Evolutionary conservation across 208 protist genomes (phyloP), one percentile per base, ranked within the genome.

Genomic region (Leishmania guyanensis): DNA sequence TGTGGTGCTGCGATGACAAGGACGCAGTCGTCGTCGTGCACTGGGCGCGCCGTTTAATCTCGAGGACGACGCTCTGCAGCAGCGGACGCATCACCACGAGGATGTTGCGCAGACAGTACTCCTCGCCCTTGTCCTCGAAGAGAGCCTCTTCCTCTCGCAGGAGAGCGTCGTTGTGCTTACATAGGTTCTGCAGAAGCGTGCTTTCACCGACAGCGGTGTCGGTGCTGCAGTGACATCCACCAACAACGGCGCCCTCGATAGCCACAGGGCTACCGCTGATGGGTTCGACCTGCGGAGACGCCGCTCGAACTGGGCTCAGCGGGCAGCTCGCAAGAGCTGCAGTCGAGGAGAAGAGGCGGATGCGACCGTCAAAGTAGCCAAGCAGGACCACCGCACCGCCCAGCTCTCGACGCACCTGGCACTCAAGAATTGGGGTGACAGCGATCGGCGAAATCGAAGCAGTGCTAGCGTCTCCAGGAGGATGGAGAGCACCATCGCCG

Each of bases 301-400:
- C 50, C 48, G 5, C 48, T 50, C 17, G 77, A n/a, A 65, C 48
- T 29, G 71, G 83, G 29, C 48, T 86, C 66, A 51, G 77, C 53
- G 75, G 73, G 26, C 62, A 66, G 54, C 82, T 81, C 65, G 29
- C 29, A 29, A 29, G 64, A 51, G 75, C 73, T 14, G 78, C 86
- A 1, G 76, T 62, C 8, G 79, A 81, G 65, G 79, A 39, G 68
- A 75, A 70, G 53, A 68, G 72, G 12, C 72, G 73, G 10, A 81
- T 62, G 48, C 82, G 85, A 46, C 65, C 68, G 68, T 88, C 79
- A 72, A 86, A 86, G 72, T 88, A 85, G 69, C 83, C 84, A 1
- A 96, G 86, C 62, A 96, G 75, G 20, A 90, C 81, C 43, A 94
- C 79, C 22, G 88, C 74, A 20, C 85, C 84, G 50, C 88, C 89